A percentile compares a stretch with the other conserved stretches of the same genome.
Evolutionary conservation across 208 protist genomes (phyloP).

Genomic region (Angomonas ambiguus): DNA sequence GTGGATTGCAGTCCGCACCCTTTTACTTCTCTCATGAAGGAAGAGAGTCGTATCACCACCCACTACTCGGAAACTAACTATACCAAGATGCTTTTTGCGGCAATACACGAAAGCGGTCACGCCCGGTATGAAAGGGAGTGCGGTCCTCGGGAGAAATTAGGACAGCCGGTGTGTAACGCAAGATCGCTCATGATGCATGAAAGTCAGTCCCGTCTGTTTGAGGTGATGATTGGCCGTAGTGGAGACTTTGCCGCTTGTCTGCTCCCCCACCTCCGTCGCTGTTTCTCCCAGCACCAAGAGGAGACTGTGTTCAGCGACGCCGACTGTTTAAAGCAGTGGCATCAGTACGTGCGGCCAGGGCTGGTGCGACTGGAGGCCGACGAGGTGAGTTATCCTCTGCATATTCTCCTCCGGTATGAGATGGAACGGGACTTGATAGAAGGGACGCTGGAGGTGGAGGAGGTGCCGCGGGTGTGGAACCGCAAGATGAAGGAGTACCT

Average conservation of each 20-base stretch:
- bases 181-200: constrained; percentile 78
- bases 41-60: constrained; percentile 78
- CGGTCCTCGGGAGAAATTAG: constrained; percentile 34
- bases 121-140: constrained; percentile 66
- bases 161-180: constrained; percentile 46
- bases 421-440: constrained; percentile 75
- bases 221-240: constrained; percentile 52
- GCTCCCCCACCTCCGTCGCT: too few species aligned
- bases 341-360: constrained; percentile 44
- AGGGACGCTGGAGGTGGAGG: constrained; percentile 52
- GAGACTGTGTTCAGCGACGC: constrained; percentile 10
- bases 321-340: constrained; percentile 35
- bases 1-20: constrained; percentile 71
- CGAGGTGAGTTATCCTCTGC: constrained; percentile 82
- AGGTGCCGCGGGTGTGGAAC: constrained; percentile 72
- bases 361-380: constrained; percentile 74
- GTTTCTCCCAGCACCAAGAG: background rate
- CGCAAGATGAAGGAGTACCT: constrained; percentile 82
- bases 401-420: constrained; percentile 81
- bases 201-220: constrained; percentile 72
- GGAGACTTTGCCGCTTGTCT: constrained; percentile 51
- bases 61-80: constrained; percentile 49
- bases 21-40: constrained; percentile 59
- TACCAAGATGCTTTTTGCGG: constrained; percentile 30
- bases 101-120: constrained; percentile 80